Percentiles rank a stretch among this genome's conserved stretches.
These are phyloP conservation scores for Porcisia deanei DNA, from an alignment of 208 protist genomes.

Conservation along the genomic window DNA sequence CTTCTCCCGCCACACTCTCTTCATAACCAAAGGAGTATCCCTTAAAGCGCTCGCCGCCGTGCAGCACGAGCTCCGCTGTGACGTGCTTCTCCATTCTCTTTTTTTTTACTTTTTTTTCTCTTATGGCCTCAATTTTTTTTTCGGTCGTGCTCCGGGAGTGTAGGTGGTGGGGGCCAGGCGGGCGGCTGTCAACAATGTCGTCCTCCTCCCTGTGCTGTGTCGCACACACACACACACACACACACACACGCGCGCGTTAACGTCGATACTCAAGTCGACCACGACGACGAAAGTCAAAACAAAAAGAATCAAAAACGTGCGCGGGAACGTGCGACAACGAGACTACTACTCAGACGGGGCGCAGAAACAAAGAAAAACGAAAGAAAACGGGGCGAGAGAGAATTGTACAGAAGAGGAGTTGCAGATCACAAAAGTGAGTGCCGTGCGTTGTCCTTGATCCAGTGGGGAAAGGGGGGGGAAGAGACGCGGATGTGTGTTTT, in stretches of 20 bases:
- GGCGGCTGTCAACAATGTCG: too few relatives aligned
- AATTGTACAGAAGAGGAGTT: too few relatives aligned
- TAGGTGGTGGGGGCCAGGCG: neutral
- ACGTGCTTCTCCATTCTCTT: slow-evolving; percentile 31
- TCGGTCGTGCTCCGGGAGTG: neutral
- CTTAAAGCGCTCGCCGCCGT: slow-evolving; percentile 93
- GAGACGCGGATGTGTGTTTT: neutral
- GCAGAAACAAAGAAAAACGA: neutral
- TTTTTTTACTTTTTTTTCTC: neutral
- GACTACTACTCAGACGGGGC: neutral
- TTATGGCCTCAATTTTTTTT: neutral
- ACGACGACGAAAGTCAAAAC: too few relatives aligned
- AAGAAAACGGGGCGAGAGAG: too few relatives aligned
- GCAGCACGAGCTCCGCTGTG: slow-evolving; percentile 88
- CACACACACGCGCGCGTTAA: too few relatives aligned
- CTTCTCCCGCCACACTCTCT: slow-evolving; percentile 83
- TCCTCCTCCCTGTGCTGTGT: too few relatives aligned
- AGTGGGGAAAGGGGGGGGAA: too few relatives aligned
- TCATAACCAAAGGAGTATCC: slow-evolving; percentile 97
- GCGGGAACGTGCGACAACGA: neutral
- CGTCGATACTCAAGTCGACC: too few relatives aligned
- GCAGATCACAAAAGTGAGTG: too few relatives aligned
- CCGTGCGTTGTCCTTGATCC: too few relatives aligned
- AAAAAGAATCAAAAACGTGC: too few relatives aligned
- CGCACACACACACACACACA: too few relatives aligned